Evolutionary conservation across 2,329 filamentous ascomycete species (phyloP).

Genomic region (Fusarium papillatum): DNA sequence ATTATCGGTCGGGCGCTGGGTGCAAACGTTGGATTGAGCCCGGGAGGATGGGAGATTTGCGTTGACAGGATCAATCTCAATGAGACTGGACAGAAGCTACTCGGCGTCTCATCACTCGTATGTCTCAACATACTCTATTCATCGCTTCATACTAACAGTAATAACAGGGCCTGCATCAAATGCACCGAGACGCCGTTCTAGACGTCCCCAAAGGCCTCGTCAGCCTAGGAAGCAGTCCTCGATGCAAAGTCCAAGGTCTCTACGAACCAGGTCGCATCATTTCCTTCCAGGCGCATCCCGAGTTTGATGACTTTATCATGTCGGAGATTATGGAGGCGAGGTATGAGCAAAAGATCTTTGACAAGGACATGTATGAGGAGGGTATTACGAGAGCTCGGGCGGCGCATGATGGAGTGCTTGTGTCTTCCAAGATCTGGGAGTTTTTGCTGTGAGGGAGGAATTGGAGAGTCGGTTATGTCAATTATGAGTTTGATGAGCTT

Average conservation of each 20-base stretch:
- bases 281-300: constrained; percentile 59
- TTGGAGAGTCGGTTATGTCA: background rate
- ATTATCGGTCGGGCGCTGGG: constrained; percentile 58
- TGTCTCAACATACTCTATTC: background rate
- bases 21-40: constrained; percentile 52
- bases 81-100: constrained; percentile 51
- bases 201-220: constrained; percentile 51
- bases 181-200: constrained; percentile 59
- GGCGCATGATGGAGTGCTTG: constrained; percentile 45
- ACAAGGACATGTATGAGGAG: constrained; percentile 43
- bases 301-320: constrained; percentile 56
- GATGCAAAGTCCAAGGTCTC: constrained; percentile 56
- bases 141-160: background rate
- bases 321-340: constrained; percentile 46
- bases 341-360: constrained; percentile 43
- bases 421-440: constrained; percentile 45
- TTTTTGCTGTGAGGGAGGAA: constrained; percentile 30
- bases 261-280: constrained; percentile 52
- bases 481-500: background rate
- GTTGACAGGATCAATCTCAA: constrained; percentile 54
- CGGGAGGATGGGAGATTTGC: constrained; percentile 57
- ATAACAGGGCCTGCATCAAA: constrained; percentile 53
- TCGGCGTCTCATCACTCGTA: constrained; percentile 47
- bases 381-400: constrained; percentile 42
- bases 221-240: constrained; percentile 54